Evolutionary conservation across 176 grass and related monocot species (phyloP).

Genomic region (Triticum timopheevii): DNA sequence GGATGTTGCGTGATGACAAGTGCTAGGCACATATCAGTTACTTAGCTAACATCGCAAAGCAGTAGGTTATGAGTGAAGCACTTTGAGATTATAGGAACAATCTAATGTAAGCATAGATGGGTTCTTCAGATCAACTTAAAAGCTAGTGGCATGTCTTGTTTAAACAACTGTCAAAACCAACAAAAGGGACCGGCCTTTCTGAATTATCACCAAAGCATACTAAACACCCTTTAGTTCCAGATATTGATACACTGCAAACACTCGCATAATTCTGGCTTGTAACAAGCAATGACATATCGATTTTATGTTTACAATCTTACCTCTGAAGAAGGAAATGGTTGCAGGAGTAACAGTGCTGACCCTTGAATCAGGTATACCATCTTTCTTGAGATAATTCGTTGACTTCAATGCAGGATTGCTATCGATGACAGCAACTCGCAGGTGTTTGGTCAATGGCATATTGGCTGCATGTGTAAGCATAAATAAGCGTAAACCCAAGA

Average conservation of each 20-base stretch:
- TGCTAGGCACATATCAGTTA: background rate
- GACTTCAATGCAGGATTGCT: conserved; percentile 63
- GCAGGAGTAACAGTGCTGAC: conserved; percentile 91
- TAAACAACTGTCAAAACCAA: background rate
- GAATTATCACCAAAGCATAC: background rate
- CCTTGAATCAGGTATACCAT: conserved; percentile 68
- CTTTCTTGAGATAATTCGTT: conserved; percentile 60
- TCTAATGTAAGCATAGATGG: background rate
- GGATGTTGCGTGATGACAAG: background rate
- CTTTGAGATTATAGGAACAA: background rate
- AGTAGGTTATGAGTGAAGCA: background rate
- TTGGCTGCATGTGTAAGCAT: conserved; percentile 51
- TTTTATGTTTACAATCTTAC: conserved; percentile 37
- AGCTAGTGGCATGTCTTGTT: too few species aligned
- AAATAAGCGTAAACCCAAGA: background rate
- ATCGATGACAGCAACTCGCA: conserved; percentile 75
- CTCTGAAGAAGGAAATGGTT: conserved; percentile 87
- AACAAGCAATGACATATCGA: background rate
- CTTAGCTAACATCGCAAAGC: background rate
- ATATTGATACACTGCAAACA: background rate
- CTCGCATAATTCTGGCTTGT: background rate
- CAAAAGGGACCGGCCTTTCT: background rate
- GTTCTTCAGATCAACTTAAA: background rate
- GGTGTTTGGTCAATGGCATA: conserved; percentile 74
- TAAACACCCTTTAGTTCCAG: background rate